Conservation (phyloP, 257 asterid genomes). For the Solanum lignicaule region DNA sequence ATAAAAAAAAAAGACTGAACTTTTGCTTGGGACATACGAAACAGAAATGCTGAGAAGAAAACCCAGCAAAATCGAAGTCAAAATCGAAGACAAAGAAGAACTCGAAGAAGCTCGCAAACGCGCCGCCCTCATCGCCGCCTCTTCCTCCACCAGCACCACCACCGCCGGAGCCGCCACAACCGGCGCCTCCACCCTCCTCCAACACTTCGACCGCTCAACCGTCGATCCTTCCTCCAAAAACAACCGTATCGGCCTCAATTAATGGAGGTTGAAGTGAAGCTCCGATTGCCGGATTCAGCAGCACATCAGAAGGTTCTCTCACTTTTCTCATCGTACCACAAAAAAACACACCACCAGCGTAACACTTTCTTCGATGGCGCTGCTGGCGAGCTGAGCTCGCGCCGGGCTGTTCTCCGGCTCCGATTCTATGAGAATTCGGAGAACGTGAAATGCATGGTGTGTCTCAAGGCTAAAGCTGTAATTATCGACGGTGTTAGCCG, state of each 20-base stretch:
- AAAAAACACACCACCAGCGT: constrained; percentile 60
- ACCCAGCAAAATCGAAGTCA: constrained; percentile 74
- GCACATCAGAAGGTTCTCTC: constrained; percentile 52
- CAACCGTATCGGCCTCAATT: constrained; percentile 75
- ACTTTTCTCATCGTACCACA: constrained; percentile 44
- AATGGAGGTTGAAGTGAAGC: constrained; percentile 91
- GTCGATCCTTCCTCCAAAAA: constrained; percentile 58
- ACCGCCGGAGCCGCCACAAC: constrained; percentile 15
- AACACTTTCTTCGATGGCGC: constrained; percentile 82
- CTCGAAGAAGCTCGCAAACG: constrained; percentile 77
- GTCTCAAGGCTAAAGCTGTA: constrained; percentile 75
- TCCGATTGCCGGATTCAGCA: constrained; percentile 45
- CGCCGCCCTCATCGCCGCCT: constrained; percentile 33
- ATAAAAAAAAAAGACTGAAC: background rate
- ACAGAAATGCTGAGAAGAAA: constrained; percentile 77
- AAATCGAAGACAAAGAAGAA: constrained; percentile 76
- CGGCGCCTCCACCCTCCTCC: constrained; percentile 61
- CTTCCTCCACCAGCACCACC: constrained; percentile 3
- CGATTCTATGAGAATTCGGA: constrained; percentile 65
- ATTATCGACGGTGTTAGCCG: constrained; percentile 73
- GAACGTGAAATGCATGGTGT: constrained; percentile 49
- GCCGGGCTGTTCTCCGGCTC: constrained; percentile 64
- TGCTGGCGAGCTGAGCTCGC: constrained; percentile 49
- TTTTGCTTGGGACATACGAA: background rate
- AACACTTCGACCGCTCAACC: constrained; percentile 68